Percentiles rank a stretch among this genome's conserved stretches.
These are phyloP conservation scores for Cystobasidium ongulense DNA, from an alignment of 768 basidiomycete genomes.

Conservation along the genomic window DNA sequence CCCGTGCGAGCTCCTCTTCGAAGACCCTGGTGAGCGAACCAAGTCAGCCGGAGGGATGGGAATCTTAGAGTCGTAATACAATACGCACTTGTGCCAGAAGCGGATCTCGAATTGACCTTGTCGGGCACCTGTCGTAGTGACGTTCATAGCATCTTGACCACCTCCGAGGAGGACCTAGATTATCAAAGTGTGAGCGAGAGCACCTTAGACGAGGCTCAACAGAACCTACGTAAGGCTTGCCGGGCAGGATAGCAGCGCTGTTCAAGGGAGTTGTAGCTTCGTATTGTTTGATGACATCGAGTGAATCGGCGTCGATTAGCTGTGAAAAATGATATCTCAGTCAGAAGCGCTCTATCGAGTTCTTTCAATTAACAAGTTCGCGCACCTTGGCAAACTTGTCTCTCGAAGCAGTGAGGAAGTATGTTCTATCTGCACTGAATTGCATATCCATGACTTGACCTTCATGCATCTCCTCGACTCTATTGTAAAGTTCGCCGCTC, in stretches of 20 bases:
- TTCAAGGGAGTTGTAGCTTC: slow-evolving; percentile 90
- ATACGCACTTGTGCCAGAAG: slow-evolving; percentile 69
- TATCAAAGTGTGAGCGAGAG: slow-evolving; percentile 62
- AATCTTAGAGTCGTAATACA: no score
- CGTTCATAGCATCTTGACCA: slow-evolving; percentile 95
- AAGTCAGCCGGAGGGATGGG: not conserved
- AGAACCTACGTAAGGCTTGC: slow-evolving; percentile 57
- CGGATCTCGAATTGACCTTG: slow-evolving; percentile 97
- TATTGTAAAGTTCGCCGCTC: slow-evolving; percentile 8
- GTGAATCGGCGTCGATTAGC: slow-evolving; percentile 80
- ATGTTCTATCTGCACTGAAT: slow-evolving; percentile 76
- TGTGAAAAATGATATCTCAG: slow-evolving; percentile 40
- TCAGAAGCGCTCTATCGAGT: not conserved
- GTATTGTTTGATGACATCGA: slow-evolving; percentile 86
- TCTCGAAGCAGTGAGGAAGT: slow-evolving; percentile 92
- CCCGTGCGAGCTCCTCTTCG: slow-evolving; percentile 71
- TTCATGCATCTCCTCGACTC: slow-evolving; percentile 57
- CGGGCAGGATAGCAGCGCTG: slow-evolving; percentile 77
- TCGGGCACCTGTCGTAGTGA: slow-evolving; percentile 84
- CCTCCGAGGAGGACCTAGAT: slow-evolving; percentile 76
- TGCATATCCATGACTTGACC: slow-evolving; percentile 82
- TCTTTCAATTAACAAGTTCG: slow-evolving; percentile 31
- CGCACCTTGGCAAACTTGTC: slow-evolving; percentile 89
- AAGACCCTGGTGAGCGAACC: slow-evolving; percentile 35
- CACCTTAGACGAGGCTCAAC: slow-evolving; percentile 48